A percentile compares a stretch with the other conserved stretches of the same genome.
Conservation (phyloP, 345 rosid species). For the Eucalyptus tenuipes region DNA sequence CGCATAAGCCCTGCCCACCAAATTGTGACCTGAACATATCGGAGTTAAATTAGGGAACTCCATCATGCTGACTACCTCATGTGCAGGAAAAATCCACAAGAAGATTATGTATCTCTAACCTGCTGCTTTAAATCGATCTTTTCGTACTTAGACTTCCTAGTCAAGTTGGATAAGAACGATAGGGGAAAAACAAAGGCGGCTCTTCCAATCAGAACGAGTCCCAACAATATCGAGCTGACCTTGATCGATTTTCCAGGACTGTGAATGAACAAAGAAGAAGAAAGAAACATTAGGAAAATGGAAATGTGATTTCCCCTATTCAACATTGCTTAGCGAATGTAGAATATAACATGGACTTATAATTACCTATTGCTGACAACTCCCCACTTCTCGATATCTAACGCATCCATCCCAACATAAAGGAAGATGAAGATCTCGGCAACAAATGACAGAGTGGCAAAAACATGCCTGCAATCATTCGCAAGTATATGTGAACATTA, state of each 20-base stretch:
- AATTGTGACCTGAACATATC: slow-evolving; percentile 18
- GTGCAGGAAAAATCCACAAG: background rate
- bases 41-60: background rate
- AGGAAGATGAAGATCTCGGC: slow-evolving; percentile 44
- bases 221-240: slow-evolving; percentile 25
- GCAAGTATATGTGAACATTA: background rate
- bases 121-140: slow-evolving; percentile 18
- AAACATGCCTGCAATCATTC: slow-evolving; percentile 21
- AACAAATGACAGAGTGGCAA: slow-evolving; percentile 34
- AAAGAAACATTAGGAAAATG: background rate
- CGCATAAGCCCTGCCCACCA: slow-evolving; percentile 55
- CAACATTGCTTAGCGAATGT: background rate
- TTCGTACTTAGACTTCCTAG: slow-evolving; percentile 12
- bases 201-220: slow-evolving; percentile 26
- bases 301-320: background rate
- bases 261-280: background rate
- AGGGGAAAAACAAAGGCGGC: slow-evolving; percentile 43
- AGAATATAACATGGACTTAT: background rate
- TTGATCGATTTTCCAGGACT: slow-evolving; percentile 32
- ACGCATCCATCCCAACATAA: slow-evolving; percentile 44
- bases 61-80: background rate
- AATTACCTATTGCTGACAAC: slow-evolving; percentile 24
- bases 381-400: slow-evolving; percentile 43
- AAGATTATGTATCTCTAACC: background rate
- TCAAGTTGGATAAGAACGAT: slow-evolving; percentile 31